Conservation (phyloP, 345 rosid genomes). For the Populus alba region DNA sequence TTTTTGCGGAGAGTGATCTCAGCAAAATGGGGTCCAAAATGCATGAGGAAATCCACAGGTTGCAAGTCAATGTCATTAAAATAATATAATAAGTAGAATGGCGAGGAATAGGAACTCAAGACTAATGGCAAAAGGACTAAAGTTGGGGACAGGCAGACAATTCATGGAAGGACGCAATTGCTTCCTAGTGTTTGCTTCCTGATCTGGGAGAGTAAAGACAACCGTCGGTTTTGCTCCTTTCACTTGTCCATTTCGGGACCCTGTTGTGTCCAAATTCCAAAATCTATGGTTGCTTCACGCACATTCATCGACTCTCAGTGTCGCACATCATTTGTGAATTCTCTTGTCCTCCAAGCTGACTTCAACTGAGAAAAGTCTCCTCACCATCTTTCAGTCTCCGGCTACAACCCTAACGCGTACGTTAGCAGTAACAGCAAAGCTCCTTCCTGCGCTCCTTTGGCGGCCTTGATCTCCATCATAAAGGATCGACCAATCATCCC, state of each 20-base stretch:
- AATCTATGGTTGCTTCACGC: not conserved
- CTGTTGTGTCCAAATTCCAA: not conserved
- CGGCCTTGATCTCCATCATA: not conserved
- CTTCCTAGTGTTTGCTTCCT: not conserved
- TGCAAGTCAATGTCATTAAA: not conserved
- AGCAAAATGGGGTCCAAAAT: slow-evolving; percentile 13
- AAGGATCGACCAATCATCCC: not conserved
- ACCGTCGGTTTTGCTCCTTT: slow-evolving; percentile 41
- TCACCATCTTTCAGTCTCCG: no score
- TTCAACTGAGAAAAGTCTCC: not conserved
- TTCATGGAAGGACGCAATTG: not conserved
- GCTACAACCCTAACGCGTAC: not conserved
- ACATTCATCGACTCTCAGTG: slow-evolving; percentile 14
- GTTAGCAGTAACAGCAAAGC: no score
- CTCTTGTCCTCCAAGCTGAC: not conserved
- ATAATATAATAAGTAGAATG: not conserved
- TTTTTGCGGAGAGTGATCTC: slow-evolving; percentile 22
- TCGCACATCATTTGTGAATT: not conserved
- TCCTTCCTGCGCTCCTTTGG: not conserved
- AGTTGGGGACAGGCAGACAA: not conserved
- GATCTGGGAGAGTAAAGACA: slow-evolving; percentile 19
- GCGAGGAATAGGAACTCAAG: not conserved
- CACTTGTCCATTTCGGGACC: slow-evolving; percentile 9
- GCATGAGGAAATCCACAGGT: not conserved
- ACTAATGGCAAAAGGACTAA: not conserved